Evolutionary conservation across 805 yeast species (phyloP), one percentile per base, ranked within the genome.

Genomic region (Diddensiella santjacobensis): DNA sequence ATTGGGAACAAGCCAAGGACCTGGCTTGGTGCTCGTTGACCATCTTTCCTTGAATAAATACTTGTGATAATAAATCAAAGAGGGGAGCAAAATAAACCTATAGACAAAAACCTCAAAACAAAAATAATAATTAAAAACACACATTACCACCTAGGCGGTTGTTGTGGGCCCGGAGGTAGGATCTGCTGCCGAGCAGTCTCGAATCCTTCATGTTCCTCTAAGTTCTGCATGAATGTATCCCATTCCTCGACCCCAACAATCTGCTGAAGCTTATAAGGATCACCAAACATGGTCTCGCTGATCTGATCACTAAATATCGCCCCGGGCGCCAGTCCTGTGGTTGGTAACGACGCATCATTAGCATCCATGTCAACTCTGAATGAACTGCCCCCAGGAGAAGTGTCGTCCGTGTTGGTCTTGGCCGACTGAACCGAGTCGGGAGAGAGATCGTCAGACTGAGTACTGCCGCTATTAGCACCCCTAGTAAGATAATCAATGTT

Each of bases 1-100:
- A 57, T 47, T 71, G 75, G 74, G 68, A 68, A 5, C 47, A 57
- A 6, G 72, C 70, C 1, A 47, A 57, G 6, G 53, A 53, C 19
- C 48, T 63, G 0, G 35, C n/a, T 1, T 64, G 71, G 61, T 57
- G 58, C 19, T 55, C 67, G 6, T 22, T 68, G 3, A 66, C 70
- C 2, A 41, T 26, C 18, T 19, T 41, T 17, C 23, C 19, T 26
- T 13, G 8, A 26, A 26, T 26, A 26, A 26, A 26, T 26, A 26
- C 31, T 26, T 26, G 31, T n/a, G n/a, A n/a, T n/a, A n/a, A 26
- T 26, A 26, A 26, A 26, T 26, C 13, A 8, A 8, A 26, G 13
- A 26, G 11, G 13, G 13, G 31, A 26, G 31, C 31, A 8, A 8
- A 26, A 26, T 8, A 26, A 26, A 26, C 31, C 8, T 26, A 26